These are phyloP conservation scores for Saccharomycopsis babjevae DNA, from an alignment of 805 yeast species.

Conservation along the genomic window DNA sequence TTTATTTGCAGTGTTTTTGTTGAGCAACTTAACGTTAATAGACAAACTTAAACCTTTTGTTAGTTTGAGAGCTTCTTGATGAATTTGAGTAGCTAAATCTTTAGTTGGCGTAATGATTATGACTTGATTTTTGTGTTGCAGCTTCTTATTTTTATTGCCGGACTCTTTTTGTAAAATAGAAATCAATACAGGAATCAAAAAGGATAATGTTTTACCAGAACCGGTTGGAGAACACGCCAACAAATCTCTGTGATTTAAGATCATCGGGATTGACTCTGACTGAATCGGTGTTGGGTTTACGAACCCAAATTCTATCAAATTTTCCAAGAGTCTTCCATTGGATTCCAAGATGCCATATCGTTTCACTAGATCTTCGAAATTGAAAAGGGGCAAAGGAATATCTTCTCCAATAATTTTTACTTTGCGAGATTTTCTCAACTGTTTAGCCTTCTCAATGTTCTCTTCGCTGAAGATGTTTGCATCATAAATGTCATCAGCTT, in stretches of 20 bases:
- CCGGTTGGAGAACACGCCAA: conserved; percentile 98
- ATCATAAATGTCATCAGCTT: conserved; percentile 1
- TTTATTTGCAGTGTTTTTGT: conserved; percentile 63
- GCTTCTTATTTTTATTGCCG: background rate
- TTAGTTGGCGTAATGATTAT: conserved; percentile 88
- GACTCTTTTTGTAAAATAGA: conserved; percentile 31
- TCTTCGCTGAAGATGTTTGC: conserved; percentile 19
- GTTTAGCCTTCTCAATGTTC: conserved; percentile 48
- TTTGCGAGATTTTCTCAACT: conserved; percentile 47
- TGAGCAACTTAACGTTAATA: conserved; percentile 52
- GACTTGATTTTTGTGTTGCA: conserved; percentile 23
- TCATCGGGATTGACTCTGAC: conserved; percentile 75
- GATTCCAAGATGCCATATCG: conserved; percentile 53
- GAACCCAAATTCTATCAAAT: conserved; percentile 60
- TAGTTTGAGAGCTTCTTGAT: conserved; percentile 52
- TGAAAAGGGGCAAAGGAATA: conserved; percentile 82
- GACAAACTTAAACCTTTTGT: conserved; percentile 39
- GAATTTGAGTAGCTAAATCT: conserved; percentile 84
- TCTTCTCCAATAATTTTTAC: conserved; percentile 72
- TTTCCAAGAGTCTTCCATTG: conserved; percentile 39
- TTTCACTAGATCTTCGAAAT: conserved; percentile 68
- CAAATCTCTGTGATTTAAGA: conserved; percentile 61
- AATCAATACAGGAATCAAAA: conserved; percentile 62
- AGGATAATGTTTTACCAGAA: conserved; percentile 93
- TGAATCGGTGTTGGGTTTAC: conserved; percentile 90